Base-by-base conservation (phyloP, 2,329 filamentous ascomycete genomes). In the Microcyclospora tardicrescens region DNA sequence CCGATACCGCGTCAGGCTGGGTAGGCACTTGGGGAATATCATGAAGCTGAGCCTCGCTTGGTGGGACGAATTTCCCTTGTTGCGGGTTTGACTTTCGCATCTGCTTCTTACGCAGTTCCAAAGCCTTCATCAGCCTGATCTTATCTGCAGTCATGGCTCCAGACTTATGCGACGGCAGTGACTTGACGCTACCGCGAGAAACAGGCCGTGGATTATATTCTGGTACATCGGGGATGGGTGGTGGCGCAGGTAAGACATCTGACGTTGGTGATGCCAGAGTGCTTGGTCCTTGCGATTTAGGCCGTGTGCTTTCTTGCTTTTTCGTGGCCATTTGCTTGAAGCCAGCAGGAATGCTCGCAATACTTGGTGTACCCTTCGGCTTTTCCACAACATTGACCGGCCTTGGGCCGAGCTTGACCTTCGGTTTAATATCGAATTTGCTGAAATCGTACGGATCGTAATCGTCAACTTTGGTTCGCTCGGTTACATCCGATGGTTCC, bases 121-220 rank as follows among this genome's bases (percentile, higher is more conserved):
- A 72, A 6, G 91, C 91, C 64, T 93, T 95, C 84, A 94, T 87
- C 45, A 98, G 67, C 39, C 91, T 74, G 43, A 84, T 77, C 64
- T 93, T 96, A 60, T 98, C 91, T 1, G 84, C 84, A 1, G 84
- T 85, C 53, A 93, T 81, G 36, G 58, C 55, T 4, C 46, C 43
- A 2, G 52, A 53, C 39, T 53, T 57, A 41, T 57, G 53, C 16
- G 65, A 57, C 33, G 67, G 61, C 50, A 70, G 55, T 11, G 68
- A 65, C 39, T 66, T 61, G 28, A 57, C 46, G 40, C 57, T 60
- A 34, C 56, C 56, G 16, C 56, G 49, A 11, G 56, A 59, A 19
- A 52, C 41, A 5, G 59, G 59, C 29, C 58, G 49, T n/a, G 56
- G 47, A 15, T 43, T 46, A 37, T 54, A 56, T 16, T 53, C 54